Percentiles rank a stretch among this genome's conserved stretches.
These are phyloP conservation scores for Aleurites moluccanus DNA, from an alignment of 441 rosid species.

Conservation along the genomic window DNA sequence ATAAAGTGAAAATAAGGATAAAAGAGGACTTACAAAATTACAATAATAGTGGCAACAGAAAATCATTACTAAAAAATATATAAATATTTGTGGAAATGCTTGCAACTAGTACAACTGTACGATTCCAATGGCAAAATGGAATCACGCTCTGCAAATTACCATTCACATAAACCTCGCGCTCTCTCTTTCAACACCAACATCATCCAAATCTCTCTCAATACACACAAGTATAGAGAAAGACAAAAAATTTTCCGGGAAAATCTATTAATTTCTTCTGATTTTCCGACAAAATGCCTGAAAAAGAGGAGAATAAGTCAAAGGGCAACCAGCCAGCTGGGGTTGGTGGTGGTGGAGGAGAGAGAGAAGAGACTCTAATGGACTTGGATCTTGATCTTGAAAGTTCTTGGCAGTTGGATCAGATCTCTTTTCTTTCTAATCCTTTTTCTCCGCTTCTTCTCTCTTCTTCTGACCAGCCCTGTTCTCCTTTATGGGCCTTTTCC, in stretches of 20 bases:
- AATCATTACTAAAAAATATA: too few relatives aligned
- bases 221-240: background rate
- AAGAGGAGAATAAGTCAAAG: slow-evolving; percentile 46
- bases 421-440: slow-evolving; percentile 46
- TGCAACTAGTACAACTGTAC: too few relatives aligned
- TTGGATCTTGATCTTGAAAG: slow-evolving; percentile 60
- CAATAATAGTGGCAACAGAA: too few relatives aligned
- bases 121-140: too few relatives aligned
- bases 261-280: background rate
- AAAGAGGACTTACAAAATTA: too few relatives aligned
- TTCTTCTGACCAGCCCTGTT: slow-evolving; percentile 68
- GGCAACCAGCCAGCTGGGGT: slow-evolving; percentile 12
- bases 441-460: slow-evolving; percentile 52
- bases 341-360: slow-evolving; percentile 30
- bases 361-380: slow-evolving; percentile 40
- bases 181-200: slow-evolving; percentile 1
- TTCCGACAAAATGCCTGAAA: slow-evolving; percentile 52
- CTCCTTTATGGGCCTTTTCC: slow-evolving; percentile 93
- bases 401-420: slow-evolving; percentile 77
- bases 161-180: slow-evolving; percentile 11
- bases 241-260: background rate
- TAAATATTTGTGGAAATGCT: too few relatives aligned
- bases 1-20: too few relatives aligned
- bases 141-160: slow-evolving; percentile 41
- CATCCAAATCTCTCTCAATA: slow-evolving; percentile 1